These are phyloP conservation scores for Murraya paniculata DNA, from an alignment of 345 rosid species.

Conservation along the genomic window DNA sequence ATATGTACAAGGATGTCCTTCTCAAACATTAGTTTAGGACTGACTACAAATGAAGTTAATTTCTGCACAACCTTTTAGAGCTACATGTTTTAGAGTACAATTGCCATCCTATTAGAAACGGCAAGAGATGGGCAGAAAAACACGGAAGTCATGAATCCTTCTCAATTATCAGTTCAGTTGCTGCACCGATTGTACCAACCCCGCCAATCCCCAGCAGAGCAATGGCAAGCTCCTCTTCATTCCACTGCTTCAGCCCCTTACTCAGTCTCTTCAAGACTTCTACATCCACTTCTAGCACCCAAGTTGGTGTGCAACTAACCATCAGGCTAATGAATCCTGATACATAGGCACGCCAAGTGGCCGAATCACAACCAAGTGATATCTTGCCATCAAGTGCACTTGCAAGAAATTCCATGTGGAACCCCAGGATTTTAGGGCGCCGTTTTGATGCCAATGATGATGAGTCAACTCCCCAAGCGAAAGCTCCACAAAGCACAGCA, in stretches of 20 bases:
- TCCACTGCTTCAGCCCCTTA: conserved; percentile 70
- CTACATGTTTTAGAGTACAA: not conserved
- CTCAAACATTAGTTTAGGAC: conserved; percentile 3
- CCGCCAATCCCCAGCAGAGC: conserved; percentile 80
- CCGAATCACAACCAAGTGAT: conserved; percentile 70
- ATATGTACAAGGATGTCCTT: not conserved
- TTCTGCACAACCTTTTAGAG: conserved; percentile 1
- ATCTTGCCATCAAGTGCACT: conserved; percentile 85
- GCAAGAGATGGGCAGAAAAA: not conserved
- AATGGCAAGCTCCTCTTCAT: conserved; percentile 76
- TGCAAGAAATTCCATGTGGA: conserved; percentile 80
- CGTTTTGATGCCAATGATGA: conserved; percentile 65
- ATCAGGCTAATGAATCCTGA: conserved; percentile 73
- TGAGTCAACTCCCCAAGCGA: conserved; percentile 91
- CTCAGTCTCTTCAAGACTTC: conserved; percentile 76
- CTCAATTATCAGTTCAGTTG: conserved; percentile 65
- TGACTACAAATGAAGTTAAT: conserved; percentile 1
- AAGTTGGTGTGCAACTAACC: conserved; percentile 75
- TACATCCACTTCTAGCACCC: conserved; percentile 82
- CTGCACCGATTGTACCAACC: conserved; percentile 61
- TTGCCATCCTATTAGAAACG: conserved; percentile 1
- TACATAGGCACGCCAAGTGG: conserved; percentile 74
- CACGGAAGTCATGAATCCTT: conserved; percentile 11
- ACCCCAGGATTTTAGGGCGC: conserved; percentile 58
- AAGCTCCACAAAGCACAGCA: conserved; percentile 70